Conservation (phyloP, 306 rosid genomes). For the Cyclanthera cordifolia region DNA sequence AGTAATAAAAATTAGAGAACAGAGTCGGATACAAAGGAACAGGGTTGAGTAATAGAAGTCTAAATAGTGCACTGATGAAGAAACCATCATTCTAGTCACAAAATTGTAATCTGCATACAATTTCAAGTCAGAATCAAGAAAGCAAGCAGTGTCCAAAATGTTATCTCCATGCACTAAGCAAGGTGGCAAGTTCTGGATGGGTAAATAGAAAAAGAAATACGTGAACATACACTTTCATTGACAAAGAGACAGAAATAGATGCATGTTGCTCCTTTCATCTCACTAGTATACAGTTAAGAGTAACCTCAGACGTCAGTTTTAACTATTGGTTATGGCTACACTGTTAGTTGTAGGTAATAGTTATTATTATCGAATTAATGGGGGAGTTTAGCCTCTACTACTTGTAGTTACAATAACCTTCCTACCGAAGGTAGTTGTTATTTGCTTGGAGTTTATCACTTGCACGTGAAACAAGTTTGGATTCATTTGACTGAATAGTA, state of each 20-base stretch:
- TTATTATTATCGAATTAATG: background rate
- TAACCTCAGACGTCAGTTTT: background rate
- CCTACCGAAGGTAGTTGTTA: background rate
- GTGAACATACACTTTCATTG: background rate
- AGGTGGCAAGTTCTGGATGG: background rate
- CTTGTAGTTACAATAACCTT: background rate
- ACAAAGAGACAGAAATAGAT: background rate
- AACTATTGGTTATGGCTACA: background rate
- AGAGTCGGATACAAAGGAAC: constrained; percentile 6
- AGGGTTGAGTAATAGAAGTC: background rate
- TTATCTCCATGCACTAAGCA: background rate
- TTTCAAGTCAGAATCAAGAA: background rate
- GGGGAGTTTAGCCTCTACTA: background rate
- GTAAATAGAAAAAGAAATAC: background rate
- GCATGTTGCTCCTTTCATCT: background rate
- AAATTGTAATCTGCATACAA: background rate
- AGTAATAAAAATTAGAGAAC: background rate
- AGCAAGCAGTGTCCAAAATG: background rate
- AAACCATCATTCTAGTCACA: background rate
- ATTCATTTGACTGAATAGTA: too few relatives aligned
- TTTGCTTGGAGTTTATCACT: too few relatives aligned
- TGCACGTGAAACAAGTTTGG: too few relatives aligned
- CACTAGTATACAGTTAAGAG: background rate
- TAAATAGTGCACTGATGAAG: background rate
- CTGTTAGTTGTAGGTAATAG: background rate